phyloP scores from a whole-genome alignment of 2,329 filamentous ascomycete genomes.

The Neospermospora avenae region DNA sequence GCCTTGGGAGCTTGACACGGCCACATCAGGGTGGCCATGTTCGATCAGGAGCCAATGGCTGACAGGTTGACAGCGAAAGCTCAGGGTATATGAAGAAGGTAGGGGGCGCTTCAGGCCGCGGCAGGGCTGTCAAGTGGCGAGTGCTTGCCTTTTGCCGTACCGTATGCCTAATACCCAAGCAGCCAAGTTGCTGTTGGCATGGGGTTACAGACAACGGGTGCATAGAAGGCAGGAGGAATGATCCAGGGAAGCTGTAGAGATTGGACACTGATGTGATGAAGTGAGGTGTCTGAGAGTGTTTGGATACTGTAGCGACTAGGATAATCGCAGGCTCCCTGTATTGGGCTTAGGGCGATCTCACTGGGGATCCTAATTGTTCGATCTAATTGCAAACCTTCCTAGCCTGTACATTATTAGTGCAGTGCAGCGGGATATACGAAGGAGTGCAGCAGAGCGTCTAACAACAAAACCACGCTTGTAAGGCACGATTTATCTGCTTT shows the following conservation, averaged over 20 bases:
- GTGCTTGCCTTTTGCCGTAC: background rate
- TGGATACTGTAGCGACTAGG: too few relatives aligned
- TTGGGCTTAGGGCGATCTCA: slow-evolving; percentile 19
- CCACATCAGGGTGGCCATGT: too few relatives aligned
- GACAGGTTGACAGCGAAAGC: background rate
- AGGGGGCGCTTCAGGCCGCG: slow-evolving; percentile 9
- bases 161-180: too few relatives aligned
- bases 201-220: background rate
- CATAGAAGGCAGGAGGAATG: background rate
- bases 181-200: background rate
- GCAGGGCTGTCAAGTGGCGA: slow-evolving; percentile 9
- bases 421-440: background rate
- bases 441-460: background rate
- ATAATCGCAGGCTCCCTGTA: slow-evolving; percentile 2
- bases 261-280: background rate
- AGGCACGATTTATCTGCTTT: slow-evolving; percentile 21
- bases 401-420: background rate
- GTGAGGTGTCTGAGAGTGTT: background rate
- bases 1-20: too few relatives aligned
- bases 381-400: background rate
- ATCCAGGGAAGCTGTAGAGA: background rate
- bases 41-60: background rate
- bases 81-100: slow-evolving; percentile 14
- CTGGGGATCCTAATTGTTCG: slow-evolving; percentile 21
- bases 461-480: slow-evolving; percentile 21